Percentiles rank a stretch among this genome's conserved stretches.
These are phyloP conservation scores for Calonectria pseudoreteaudii DNA, from an alignment of 2,329 filamentous ascomycete genomes.

Conservation along the genomic window DNA sequence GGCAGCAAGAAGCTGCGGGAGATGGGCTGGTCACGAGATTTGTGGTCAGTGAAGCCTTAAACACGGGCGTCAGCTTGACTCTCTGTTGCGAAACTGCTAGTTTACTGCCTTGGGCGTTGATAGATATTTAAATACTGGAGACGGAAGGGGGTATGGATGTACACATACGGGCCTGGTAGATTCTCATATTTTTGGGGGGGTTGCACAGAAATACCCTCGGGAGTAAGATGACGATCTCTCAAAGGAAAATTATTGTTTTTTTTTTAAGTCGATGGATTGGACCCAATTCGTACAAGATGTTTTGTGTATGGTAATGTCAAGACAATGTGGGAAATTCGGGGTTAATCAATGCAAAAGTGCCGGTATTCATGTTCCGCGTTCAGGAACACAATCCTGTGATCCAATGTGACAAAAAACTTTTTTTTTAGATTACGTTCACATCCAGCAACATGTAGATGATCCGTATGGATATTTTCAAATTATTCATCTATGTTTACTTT, in stretches of 20 bases:
- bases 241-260: background rate
- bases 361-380: background rate
- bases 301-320: background rate
- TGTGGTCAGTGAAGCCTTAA: slow-evolving; percentile 66
- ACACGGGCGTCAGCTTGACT: background rate
- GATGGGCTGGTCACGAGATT: slow-evolving; percentile 71
- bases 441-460: too few relatives aligned
- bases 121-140: slow-evolving; percentile 14
- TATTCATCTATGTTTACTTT: background rate
- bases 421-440: too few relatives aligned
- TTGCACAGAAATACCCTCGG: background rate
- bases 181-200: slow-evolving; percentile 1
- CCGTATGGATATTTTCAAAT: too few relatives aligned
- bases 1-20: slow-evolving; percentile 71
- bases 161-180: slow-evolving; percentile 25
- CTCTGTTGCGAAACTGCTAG: background rate
- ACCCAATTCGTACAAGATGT: background rate
- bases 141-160: slow-evolving; percentile 17
- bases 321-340: background rate
- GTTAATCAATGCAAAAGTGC: background rate
- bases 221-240: background rate
- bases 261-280: background rate
- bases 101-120: slow-evolving; percentile 26
- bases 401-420: background rate
- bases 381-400: accelerated